A percentile compares a stretch with the other conserved stretches of the same genome.
phyloP scores from a whole-genome alignment of 2,329 filamentous ascomycete genomes.

The Reticulascus tulasneorum region DNA sequence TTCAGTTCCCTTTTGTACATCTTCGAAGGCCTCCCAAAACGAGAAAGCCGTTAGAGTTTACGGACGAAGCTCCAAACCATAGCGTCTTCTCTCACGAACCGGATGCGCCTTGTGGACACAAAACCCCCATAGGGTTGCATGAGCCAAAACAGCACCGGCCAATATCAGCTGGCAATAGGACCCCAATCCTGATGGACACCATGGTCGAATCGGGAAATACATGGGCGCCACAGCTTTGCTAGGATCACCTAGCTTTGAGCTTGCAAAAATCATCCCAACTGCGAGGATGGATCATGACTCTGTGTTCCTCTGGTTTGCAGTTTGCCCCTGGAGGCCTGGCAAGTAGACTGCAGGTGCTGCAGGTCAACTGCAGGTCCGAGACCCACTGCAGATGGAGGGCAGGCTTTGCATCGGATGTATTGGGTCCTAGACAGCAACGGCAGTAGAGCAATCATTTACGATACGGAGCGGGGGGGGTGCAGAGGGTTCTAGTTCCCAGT shows the following conservation, averaged over 20 bases:
- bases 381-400: too few species aligned
- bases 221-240: neutral
- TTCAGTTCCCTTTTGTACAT: constrained; percentile 11
- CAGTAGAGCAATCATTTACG: too few species aligned
- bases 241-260: neutral
- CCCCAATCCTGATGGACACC: constrained; percentile 3
- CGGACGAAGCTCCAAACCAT: constrained; percentile 1
- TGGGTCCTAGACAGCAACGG: too few species aligned
- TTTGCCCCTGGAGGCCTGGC: neutral
- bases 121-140: constrained; percentile 14
- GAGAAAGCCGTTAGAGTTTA: neutral
- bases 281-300: neutral
- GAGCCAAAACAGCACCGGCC: constrained; percentile 7
- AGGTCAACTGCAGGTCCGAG: too few species aligned
- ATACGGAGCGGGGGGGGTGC: too few species aligned
- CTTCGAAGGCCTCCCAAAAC: constrained; percentile 7
- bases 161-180: constrained; percentile 1
- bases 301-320: neutral
- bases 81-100: constrained; percentile 9
- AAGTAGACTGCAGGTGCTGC: neutral
- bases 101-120: neutral
- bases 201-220: constrained; percentile 11
- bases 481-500: too few species aligned
- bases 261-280: neutral
- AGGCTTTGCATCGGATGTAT: too few species aligned